phyloP scores from a whole-genome alignment of 1,284 basidiomycete genomes.

The Ustilago shanxiensis region DNA sequence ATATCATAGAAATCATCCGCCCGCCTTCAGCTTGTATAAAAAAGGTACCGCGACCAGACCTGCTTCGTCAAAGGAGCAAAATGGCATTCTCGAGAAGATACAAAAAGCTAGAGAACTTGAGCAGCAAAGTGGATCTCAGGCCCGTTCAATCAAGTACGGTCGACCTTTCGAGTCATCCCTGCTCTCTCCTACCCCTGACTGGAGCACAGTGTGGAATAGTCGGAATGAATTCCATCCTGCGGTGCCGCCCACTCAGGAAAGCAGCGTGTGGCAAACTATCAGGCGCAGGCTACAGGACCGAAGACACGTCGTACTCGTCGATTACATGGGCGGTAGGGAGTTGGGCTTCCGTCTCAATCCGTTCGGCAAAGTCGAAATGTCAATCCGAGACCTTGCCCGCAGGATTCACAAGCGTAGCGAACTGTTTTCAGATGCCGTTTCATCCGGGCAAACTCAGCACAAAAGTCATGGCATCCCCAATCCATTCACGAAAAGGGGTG shows the following conservation, averaged over 20 bases:
- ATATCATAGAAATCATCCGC: too few relatives aligned
- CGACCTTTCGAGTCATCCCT: not conserved
- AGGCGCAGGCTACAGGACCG: not conserved
- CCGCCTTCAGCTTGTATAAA: not conserved
- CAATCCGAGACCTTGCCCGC: not conserved
- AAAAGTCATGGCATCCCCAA: not conserved
- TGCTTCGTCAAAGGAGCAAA: not conserved
- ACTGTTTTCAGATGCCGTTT: not conserved
- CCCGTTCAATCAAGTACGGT: not conserved
- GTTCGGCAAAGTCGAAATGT: not conserved
- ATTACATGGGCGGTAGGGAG: not conserved
- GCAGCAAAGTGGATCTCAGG: not conserved
- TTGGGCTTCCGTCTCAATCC: not conserved
- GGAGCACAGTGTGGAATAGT: not conserved
- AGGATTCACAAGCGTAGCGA: not conserved
- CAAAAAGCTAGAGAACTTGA: not conserved
- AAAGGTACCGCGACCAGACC: not conserved
- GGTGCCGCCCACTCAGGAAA: not conserved
- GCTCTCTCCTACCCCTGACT: not conserved
- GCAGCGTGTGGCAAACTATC: not conserved
- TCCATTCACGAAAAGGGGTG: not conserved
- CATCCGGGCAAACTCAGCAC: not conserved
- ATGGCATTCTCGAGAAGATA: not conserved
- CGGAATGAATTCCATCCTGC: not conserved
- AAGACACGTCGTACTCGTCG: not conserved